Conservation (phyloP, 2,329 filamentous ascomycete species). For the Alternaria sp. region DNA sequence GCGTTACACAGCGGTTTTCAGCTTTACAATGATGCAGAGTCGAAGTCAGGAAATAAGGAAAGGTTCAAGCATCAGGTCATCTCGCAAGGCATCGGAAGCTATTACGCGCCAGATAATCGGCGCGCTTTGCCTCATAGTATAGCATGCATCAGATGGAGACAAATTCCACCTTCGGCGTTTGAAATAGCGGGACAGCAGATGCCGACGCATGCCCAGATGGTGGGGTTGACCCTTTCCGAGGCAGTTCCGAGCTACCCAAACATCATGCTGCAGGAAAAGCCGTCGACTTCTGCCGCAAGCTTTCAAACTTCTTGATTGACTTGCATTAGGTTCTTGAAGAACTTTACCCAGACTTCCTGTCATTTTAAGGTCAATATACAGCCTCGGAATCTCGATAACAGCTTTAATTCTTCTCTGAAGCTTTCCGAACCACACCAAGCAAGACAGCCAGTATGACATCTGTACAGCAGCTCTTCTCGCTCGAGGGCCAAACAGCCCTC, state of each 20-base stretch:
- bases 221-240: slow-evolving; percentile 40
- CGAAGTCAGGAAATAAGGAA: not conserved
- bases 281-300: slow-evolving; percentile 12
- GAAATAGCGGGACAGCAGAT: slow-evolving; percentile 38
- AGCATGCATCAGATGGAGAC: slow-evolving; percentile 32
- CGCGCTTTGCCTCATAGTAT: slow-evolving; percentile 31
- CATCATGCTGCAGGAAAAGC: slow-evolving; percentile 16
- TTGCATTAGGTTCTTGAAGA: not conserved
- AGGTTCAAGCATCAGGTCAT: slow-evolving; percentile 7
- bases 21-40: not conserved
- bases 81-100: slow-evolving; percentile 4
- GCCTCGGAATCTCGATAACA: not conserved
- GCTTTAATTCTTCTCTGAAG: not conserved
- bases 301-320: not conserved
- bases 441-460: slow-evolving; percentile 34
- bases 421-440: slow-evolving; percentile 15
- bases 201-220: slow-evolving; percentile 28
- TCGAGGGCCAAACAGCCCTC: slow-evolving; percentile 59
- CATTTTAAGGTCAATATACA: not conserved
- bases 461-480: slow-evolving; percentile 56
- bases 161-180: slow-evolving; percentile 44
- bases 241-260: slow-evolving; percentile 29
- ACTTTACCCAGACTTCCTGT: not conserved
- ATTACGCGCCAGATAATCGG: slow-evolving; percentile 27
- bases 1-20: not conserved